Conservation (phyloP, 139 green algal genomes). For the Volvox reticuliferus region DNA sequence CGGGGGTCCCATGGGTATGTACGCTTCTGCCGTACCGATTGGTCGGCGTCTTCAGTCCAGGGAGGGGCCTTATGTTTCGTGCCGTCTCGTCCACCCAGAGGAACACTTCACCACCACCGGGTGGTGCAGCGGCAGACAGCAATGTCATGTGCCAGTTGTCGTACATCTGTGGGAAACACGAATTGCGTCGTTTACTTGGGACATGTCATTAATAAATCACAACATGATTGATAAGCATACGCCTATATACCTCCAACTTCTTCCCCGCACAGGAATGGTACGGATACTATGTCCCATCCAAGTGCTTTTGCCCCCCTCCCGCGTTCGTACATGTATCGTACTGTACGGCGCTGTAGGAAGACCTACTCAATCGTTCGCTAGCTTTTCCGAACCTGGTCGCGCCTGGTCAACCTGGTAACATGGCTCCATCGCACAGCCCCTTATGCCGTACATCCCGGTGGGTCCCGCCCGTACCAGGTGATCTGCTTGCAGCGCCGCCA, state of each 20-base stretch:
- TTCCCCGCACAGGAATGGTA: not conserved
- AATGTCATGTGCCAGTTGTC: slow-evolving; percentile 39
- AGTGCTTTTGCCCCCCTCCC: too few species aligned
- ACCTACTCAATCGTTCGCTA: too few species aligned
- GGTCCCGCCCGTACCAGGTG: not conserved
- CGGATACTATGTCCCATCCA: not conserved
- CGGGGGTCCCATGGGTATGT: too few species aligned
- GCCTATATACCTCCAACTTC: not conserved
- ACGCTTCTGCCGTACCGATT: not conserved
- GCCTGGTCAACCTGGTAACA: too few species aligned
- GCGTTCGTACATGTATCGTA: too few species aligned
- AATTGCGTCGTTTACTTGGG: too few species aligned
- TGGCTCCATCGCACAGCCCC: too few species aligned
- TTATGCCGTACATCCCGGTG: too few species aligned
- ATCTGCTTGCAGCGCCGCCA: not conserved
- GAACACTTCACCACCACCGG: slow-evolving; percentile 23
- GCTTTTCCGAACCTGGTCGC: too few species aligned
- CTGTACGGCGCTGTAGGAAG: too few species aligned
- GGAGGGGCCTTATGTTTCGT: slow-evolving; percentile 26
- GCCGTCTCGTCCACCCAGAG: slow-evolving; percentile 41
- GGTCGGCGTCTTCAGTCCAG: not conserved
- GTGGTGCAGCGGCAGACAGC: slow-evolving; percentile 17
- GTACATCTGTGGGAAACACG: not conserved
- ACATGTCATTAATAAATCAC: too few species aligned
- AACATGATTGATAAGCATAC: too few species aligned